A percentile compares a stretch with the other conserved stretches of the same genome.
Evolutionary conservation across 1,284 basidiomycete genomes (phyloP).

Genomic region (Serendipita sp.): DNA sequence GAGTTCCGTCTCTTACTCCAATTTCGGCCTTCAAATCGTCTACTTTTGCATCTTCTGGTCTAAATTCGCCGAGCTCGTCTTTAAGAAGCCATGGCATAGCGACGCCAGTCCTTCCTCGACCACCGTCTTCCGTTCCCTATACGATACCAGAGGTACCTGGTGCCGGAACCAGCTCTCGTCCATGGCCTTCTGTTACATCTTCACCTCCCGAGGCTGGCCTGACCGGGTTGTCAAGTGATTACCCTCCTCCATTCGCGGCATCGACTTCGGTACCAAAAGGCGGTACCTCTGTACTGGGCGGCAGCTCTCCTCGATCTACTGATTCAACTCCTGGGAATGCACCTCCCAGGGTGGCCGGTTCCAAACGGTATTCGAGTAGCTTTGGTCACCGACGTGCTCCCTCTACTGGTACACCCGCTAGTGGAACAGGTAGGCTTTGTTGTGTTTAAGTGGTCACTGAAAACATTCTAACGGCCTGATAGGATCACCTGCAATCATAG

Average conservation of each 20-base stretch:
- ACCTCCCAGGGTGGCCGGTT: conserved; percentile 14
- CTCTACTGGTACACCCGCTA: conserved; percentile 24
- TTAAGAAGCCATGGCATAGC: not conserved
- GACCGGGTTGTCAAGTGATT: conserved; percentile 32
- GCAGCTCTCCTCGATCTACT: conserved; percentile 7
- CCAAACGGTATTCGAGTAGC: conserved; percentile 41
- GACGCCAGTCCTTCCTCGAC: conserved; percentile 19
- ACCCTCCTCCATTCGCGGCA: conserved; percentile 27
- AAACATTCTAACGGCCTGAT: conserved; percentile 21
- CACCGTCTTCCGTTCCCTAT: conserved; percentile 33
- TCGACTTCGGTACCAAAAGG: conserved; percentile 26
- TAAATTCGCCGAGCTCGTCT: conserved; percentile 20
- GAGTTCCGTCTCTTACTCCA: not conserved
- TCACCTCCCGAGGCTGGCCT: conserved; percentile 23
- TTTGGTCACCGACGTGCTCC: conserved; percentile 52
- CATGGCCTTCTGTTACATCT: conserved; percentile 22
- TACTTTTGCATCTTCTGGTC: conserved; percentile 42
- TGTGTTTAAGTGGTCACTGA: conserved; percentile 22
- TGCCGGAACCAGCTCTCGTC: conserved; percentile 13
- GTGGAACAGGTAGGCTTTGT: conserved; percentile 25
- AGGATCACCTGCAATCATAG: not conserved
- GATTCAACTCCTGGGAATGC: conserved; percentile 13
- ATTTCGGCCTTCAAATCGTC: conserved; percentile 46
- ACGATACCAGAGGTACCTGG: conserved; percentile 27
- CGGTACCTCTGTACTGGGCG: conserved; percentile 1